These are phyloP conservation scores for Diphasiastrum complanatum DNA, from an alignment of 83 land plant species.

Conservation along the genomic window DNA sequence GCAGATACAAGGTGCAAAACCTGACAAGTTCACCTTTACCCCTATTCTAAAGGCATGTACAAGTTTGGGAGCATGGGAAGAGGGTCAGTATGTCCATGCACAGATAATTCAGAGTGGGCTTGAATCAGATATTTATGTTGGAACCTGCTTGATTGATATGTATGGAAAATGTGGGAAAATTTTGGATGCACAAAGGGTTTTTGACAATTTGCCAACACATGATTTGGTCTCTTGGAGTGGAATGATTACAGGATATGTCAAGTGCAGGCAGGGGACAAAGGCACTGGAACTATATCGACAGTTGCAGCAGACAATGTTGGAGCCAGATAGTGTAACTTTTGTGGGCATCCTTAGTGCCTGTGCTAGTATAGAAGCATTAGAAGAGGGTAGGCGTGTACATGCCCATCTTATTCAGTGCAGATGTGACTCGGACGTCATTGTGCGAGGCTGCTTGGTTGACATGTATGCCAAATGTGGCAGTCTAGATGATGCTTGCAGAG, in stretches of 20 bases:
- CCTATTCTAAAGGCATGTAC: neutral
- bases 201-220: neutral
- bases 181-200: neutral
- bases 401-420: neutral
- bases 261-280: neutral
- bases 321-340: neutral
- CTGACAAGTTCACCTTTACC: neutral
- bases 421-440: no score
- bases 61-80: neutral
- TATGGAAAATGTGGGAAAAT: neutral
- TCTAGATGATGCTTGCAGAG: no score
- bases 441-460: no score
- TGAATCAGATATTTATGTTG: neutral
- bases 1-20: neutral
- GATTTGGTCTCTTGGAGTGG: neutral
- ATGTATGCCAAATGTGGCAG: no score
- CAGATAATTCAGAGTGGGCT: neutral
- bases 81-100: neutral
- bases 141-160: neutral
- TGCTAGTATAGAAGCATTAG: neutral
- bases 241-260: neutral
- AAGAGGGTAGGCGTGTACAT: slow-evolving; percentile 1
- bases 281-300: neutral
- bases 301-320: neutral
- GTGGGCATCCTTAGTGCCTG: neutral